phyloP scores from a whole-genome alignment of 1,284 basidiomycete genomes.

The Boletellus deceptivus region DNA sequence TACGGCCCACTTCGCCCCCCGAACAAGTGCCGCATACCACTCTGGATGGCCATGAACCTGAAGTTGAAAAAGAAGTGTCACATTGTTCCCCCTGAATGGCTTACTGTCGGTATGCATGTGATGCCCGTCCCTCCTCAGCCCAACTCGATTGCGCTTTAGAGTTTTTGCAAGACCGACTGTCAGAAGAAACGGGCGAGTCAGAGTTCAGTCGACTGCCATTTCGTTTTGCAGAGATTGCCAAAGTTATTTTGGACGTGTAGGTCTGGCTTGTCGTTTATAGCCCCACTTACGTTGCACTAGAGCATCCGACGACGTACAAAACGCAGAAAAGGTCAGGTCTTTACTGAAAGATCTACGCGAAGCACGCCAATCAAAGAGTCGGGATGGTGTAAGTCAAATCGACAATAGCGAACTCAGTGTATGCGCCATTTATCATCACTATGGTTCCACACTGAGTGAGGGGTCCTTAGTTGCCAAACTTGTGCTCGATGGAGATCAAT shows the following conservation, averaged over 20 bases:
- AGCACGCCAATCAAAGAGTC: slow-evolving; percentile 89
- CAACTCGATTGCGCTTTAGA: slow-evolving; percentile 41
- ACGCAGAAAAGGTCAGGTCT: slow-evolving; percentile 78
- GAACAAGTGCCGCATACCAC: slow-evolving; percentile 75
- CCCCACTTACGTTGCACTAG: slow-evolving; percentile 40
- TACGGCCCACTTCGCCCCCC: slow-evolving; percentile 94
- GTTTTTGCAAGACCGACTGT: slow-evolving; percentile 69
- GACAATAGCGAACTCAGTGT: slow-evolving; percentile 82
- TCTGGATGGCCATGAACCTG: slow-evolving; percentile 94
- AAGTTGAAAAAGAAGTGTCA: slow-evolving; percentile 94
- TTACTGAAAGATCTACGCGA: slow-evolving; percentile 93
- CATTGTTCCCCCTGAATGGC: slow-evolving; percentile 88
- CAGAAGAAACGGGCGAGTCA: slow-evolving; percentile 68
- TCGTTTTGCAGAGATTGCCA: slow-evolving; percentile 85
- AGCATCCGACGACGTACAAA: slow-evolving; percentile 85
- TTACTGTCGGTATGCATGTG: slow-evolving; percentile 64
- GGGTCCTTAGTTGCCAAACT: slow-evolving; percentile 67
- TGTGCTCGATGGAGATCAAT: slow-evolving; percentile 89
- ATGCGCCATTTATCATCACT: slow-evolving; percentile 22
- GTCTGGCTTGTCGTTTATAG: not conserved
- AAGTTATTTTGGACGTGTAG: slow-evolving; percentile 87
- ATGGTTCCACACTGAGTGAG: slow-evolving; percentile 3
- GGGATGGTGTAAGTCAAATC: slow-evolving; percentile 74
- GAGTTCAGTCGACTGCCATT: slow-evolving; percentile 79
- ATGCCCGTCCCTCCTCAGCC: not conserved